Evolutionary conservation across 345 rosid species (phyloP), one percentile per base, ranked within the genome.

Genomic region (Lumnitzera racemosa): DNA sequence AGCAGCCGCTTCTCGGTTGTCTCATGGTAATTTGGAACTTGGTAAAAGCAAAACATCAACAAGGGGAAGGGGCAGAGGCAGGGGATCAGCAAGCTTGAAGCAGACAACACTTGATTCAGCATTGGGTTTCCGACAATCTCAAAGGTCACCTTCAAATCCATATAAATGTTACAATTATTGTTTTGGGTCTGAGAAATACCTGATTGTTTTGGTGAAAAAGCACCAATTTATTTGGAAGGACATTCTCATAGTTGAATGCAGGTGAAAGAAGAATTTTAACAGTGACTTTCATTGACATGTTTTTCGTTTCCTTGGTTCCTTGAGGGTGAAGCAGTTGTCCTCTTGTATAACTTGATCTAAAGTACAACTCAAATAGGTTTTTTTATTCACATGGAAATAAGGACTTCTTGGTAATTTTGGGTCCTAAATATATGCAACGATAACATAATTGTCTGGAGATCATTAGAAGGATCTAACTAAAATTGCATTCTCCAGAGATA

Each of bases 101-200:
- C 96, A 92, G 78, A 83, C 87, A 66, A 92, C 97, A 67, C 96
- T 92, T 71, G 90, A 89, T 80, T 66, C 78, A 55, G 54, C 82
- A 59, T 72, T 84, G 51, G 91, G 91, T 49, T 77, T 84, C 73
- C 90, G 82, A 66, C 90, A 71, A 61, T 73, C 94, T 77, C 90
- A 81, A 70, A 94, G 98, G 98, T 92, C 23, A 23, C 31, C 36
- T 59, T 61, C 29, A 14, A 49, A 50, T 53, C 53, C 53, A 23
- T 47, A 61, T 13, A 49, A 17, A 59, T 53, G 5, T 27, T 5
- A 15, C 31, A 31, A 46, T 31, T 48, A 13, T 54, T 20, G 7
- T 5, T 8, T 54, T 54, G 29, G 24, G 31, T 8, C 24, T 54
- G 57, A 3, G 20, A 52, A 3, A 16, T 52, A 5, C 55, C 55